These are phyloP conservation scores for Dothistroma pini DNA, from an alignment of 2,329 filamentous ascomycete species.

Conservation along the genomic window DNA sequence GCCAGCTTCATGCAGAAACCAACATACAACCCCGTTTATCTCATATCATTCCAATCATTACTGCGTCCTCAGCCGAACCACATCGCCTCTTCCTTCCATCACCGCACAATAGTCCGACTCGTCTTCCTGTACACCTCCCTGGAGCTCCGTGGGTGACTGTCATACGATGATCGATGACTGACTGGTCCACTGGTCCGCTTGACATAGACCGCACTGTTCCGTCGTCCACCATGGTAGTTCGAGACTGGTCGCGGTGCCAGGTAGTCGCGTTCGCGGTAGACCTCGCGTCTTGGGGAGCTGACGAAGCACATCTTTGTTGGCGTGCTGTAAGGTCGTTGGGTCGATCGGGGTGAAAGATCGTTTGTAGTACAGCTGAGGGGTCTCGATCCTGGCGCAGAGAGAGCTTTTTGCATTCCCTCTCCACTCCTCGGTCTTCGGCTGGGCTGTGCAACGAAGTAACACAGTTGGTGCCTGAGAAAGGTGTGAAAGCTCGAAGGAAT, in stretches of 20 bases:
- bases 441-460: neutral
- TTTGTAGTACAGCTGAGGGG: neutral
- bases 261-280: slow-evolving; percentile 22
- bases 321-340: neutral
- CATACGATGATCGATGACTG: slow-evolving; percentile 25
- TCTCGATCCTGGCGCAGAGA: too few species aligned
- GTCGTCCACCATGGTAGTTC: slow-evolving; percentile 30
- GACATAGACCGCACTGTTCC: slow-evolving; percentile 18
- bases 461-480: neutral
- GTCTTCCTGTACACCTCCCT: slow-evolving; percentile 25
- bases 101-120: slow-evolving; percentile 29
- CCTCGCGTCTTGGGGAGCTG: slow-evolving; percentile 23
- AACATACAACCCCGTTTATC: too few species aligned
- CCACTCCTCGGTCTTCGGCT: neutral
- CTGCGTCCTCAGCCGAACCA: too few species aligned
- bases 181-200: slow-evolving; percentile 17
- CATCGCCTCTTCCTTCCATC: neutral
- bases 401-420: too few species aligned
- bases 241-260: slow-evolving; percentile 32
- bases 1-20: too few species aligned
- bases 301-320: slow-evolving; percentile 30
- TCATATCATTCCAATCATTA: too few species aligned
- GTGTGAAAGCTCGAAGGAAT: neutral
- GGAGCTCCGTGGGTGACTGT: slow-evolving; percentile 15
- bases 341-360: neutral